Percentiles rank a stretch among this genome's conserved stretches.
Evolutionary conservation across 352 stramenopile species (phyloP).

Genomic region (Thalassiosira mediterranea): DNA sequence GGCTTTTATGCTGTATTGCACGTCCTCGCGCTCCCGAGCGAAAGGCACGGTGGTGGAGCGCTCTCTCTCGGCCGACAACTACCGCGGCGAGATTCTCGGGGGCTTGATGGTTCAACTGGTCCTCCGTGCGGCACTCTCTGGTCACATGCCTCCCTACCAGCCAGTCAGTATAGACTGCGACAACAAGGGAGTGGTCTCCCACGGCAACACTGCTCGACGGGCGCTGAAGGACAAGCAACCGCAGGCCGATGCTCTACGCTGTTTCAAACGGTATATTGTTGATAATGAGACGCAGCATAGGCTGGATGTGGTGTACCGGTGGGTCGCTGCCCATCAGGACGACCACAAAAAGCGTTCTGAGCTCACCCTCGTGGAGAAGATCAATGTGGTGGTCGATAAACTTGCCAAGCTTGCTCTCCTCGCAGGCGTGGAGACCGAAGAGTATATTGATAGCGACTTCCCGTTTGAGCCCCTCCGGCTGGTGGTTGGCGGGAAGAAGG

Average conservation of each 20-base stretch:
- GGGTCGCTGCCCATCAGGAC: constrained; percentile 24
- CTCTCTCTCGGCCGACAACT: not conserved
- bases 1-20: constrained; percentile 4
- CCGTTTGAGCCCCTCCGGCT: constrained; percentile 23
- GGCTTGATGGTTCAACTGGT: constrained; percentile 12
- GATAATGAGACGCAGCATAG: not conserved
- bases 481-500: not conserved
- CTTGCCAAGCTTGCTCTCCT: not conserved
- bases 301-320: not conserved
- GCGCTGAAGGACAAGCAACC: constrained; percentile 23
- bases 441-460: constrained; percentile 7
- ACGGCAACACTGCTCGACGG: constrained; percentile 15
- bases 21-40: not conserved
- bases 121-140: too few relatives aligned
- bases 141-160: too few relatives aligned
- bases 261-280: constrained; percentile 7
- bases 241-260: constrained; percentile 18
- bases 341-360: not conserved
- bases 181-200: constrained; percentile 17
- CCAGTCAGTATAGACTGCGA: not conserved
- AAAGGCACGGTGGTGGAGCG: not conserved
- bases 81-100: constrained; percentile 17
- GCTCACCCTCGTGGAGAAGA: constrained; percentile 7
- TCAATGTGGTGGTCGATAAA: constrained; percentile 1
- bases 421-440: not conserved